These are phyloP conservation scores for Rhodomyrtus psidioides DNA, from an alignment of 441 rosid species.

Conservation along the genomic window DNA sequence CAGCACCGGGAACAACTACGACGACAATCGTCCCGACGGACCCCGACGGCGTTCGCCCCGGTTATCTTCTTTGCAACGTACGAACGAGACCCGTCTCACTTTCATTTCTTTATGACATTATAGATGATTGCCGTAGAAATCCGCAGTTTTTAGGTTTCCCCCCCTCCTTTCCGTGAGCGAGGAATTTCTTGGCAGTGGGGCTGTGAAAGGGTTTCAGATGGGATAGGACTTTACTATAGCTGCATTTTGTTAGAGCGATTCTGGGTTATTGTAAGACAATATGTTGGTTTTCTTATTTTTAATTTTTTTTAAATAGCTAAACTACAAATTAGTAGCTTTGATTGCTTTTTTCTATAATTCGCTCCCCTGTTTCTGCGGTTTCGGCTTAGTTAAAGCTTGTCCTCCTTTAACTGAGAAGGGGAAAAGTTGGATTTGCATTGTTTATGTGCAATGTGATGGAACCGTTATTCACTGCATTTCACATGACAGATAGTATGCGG, in stretches of 20 bases:
- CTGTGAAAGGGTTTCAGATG: background rate
- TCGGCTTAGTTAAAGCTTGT: background rate
- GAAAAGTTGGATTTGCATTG: background rate
- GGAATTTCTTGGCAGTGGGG: background rate
- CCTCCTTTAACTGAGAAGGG: background rate
- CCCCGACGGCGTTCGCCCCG: slow-evolving; percentile 41
- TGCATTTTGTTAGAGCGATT: background rate
- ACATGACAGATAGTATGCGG: slow-evolving; percentile 23
- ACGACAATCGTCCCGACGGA: background rate
- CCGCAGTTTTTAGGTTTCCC: background rate
- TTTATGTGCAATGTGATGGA: background rate
- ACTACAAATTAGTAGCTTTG: background rate
- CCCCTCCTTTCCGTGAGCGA: background rate
- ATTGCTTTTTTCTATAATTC: background rate
- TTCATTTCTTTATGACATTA: background rate
- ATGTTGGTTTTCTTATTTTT: too few relatives aligned
- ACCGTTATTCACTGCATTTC: background rate
- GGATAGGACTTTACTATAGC: background rate
- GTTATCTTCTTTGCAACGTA: slow-evolving; percentile 47
- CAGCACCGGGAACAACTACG: background rate
- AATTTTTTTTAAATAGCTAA: too few relatives aligned
- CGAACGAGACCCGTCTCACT: background rate
- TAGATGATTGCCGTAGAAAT: background rate
- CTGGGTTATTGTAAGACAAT: too few relatives aligned
- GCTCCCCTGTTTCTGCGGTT: background rate